phyloP scores from a whole-genome alignment of 2,329 filamentous ascomycete genomes.

The Penicillium crustosum region DNA sequence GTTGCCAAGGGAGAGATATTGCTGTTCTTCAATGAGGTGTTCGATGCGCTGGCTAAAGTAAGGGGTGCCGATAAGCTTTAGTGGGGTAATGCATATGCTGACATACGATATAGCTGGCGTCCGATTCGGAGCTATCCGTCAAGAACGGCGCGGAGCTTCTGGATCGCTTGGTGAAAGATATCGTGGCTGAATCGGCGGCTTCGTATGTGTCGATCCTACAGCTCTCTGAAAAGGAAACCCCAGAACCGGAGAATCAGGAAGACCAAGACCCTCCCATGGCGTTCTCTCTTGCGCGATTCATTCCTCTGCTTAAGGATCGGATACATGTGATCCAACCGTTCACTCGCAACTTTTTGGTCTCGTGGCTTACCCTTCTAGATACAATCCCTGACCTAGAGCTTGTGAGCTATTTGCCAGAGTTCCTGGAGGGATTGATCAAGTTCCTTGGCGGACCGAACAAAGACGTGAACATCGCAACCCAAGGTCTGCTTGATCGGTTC shows the following conservation, averaged over 20 bases:
- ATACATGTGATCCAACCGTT: conserved; percentile 95
- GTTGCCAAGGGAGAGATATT: conserved; percentile 97
- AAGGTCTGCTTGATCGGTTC: conserved; percentile 84
- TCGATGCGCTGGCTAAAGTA: conserved; percentile 95
- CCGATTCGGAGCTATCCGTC: conserved; percentile 92
- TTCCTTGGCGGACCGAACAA: conserved; percentile 89
- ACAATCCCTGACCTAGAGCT: conserved; percentile 96
- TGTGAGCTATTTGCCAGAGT: conserved; percentile 87
- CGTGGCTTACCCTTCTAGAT: conserved; percentile 92
- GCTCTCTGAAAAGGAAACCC: conserved; percentile 51
- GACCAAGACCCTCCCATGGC: conserved; percentile 68
- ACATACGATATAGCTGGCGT: conserved; percentile 67
- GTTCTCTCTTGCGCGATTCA: conserved; percentile 87
- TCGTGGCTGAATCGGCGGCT: conserved; percentile 90
- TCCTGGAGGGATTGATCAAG: conserved; percentile 82
- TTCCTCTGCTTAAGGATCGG: conserved; percentile 88
- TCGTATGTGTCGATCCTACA: conserved; percentile 91
- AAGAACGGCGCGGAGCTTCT: conserved; percentile 97
- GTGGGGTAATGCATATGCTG: conserved; percentile 3
- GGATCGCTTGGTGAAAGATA: conserved; percentile 92
- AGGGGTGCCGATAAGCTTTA: conserved; percentile 16
- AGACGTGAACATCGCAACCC: conserved; percentile 93
- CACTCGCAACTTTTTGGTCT: conserved; percentile 89
- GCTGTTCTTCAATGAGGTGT: conserved; percentile 97
- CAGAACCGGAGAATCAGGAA: conserved; percentile 42